Evolutionary conservation across 2,329 filamentous ascomycete species (phyloP), one percentile per base, ranked within the genome.

Genomic region (Neurospora crassa): DNA sequence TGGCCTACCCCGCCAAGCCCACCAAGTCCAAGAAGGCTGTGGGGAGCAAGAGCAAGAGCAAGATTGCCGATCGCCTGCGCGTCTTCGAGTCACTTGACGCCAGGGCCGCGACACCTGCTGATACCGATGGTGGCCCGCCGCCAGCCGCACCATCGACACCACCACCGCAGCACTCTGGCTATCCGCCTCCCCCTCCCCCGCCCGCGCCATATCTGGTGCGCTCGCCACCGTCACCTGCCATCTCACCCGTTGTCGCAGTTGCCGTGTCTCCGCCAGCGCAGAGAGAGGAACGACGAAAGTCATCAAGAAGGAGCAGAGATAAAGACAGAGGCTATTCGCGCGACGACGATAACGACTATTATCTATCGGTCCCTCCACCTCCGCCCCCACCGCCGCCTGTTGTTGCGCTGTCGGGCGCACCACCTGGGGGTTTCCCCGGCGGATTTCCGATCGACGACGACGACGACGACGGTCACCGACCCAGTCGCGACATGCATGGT

Each of bases 31-130:
- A 84, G 75, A 88, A 86, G 79, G 76, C 82, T 68, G 80, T 83
- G 63, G 80, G 82, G 72, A 83, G 83, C 73, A 88, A 85, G 77
- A 85, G 89, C 77, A 80, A 82, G 72, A 83, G 83, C 73, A 88
- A 85, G 77, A 85, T 89, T 77, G 83, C 86, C 71, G 86, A 89
- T 77, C 85, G 82, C 76, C 82, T 88, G 73, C 87, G 84, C 78
- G 83, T 84, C 40, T 89, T 89, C 76, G 86, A 89, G 79, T 76
- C 82, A 69, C 74, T 78, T 69, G 78, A 81, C 69, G 80, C 84
- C 73, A 78, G 53, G 18, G 53, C 80, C 24, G 69, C 70, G 67
- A 63, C 53, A 63, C 53, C 24, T 63, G 53, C 53, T 63, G 53
- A 63, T 63, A 24, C 53, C 37, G 53, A 63, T 37, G 53, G 53